Base-by-base conservation (phyloP, 441 rosid species). In the Syzygium malaccense region DNA sequence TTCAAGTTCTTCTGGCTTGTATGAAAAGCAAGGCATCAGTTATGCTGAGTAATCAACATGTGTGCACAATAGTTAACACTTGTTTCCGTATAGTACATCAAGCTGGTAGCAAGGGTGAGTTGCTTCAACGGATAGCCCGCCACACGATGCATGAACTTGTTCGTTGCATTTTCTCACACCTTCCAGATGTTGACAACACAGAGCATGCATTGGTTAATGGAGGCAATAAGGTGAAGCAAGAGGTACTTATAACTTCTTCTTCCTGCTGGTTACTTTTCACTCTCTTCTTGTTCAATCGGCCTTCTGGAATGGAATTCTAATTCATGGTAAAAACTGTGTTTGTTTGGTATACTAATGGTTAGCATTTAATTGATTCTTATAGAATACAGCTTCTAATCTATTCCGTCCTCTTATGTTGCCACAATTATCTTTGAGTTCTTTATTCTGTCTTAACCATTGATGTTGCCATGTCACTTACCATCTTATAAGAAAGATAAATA, bases 41-140 rank as follows among this genome's bases (percentile, higher is more conserved):
- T 89, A 91, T 91, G 91, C 92, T 97, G 93, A 95, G 95, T 88
- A 98, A 98, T 92, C 97, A 95, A 89, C 96, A 97, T 90, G 98
- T 96, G 33, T 98, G 98, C 93, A 96, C 93, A 86, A 95, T 97
- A 37, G 95, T 96, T 88, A 96, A 93, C 93, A 94, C 99, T 86
- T 98, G 99, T 90, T 95, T 97, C 93, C 98, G 98, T 84, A 94
- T 98, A 86, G 99, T 97, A 90, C 99, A 98, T 90, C 99, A 98
- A 89, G 98, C 99, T 85, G 94, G 96, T 90, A 94, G 93, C 90
- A 98, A 97, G 89, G 95, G 99, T 86, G 98, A 97, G 92, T 91
- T 97, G 93, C 92, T 98, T 91, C 99, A 98, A 92, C 93, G 96
- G 86, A 96, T 97, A 85, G 98, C 99, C 17, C 96, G 98, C n/a